phyloP scores from a whole-genome alignment of 371 early-diverging fungal genomes.

The Nematocida sp. region DNA sequence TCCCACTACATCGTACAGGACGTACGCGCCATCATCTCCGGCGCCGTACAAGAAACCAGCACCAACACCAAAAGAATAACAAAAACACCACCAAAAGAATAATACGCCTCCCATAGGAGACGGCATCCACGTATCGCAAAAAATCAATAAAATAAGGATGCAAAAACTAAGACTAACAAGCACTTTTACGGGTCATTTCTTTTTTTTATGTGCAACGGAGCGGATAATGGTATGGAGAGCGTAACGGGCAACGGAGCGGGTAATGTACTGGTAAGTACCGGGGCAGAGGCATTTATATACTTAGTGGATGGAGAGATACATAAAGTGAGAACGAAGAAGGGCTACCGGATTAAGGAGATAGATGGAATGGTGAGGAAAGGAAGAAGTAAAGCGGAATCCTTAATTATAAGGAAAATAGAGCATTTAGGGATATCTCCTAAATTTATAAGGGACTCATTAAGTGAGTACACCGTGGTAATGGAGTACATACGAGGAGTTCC shows the following conservation, averaged over 20 bases:
- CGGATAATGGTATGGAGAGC: too few relatives aligned
- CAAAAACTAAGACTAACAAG: too few relatives aligned
- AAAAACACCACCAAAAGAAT: too few relatives aligned
- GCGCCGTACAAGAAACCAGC: neutral
- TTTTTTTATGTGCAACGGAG: too few relatives aligned
- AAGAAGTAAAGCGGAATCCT: conserved; percentile 59
- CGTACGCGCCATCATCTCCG: neutral
- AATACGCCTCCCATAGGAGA: neutral
- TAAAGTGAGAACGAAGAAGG: conserved; percentile 60
- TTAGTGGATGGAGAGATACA: conserved; percentile 30
- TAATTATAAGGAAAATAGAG: conserved; percentile 55
- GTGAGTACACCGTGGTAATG: conserved; percentile 58
- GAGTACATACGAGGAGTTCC: conserved; percentile 58
- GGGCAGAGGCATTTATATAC: conserved; percentile 65
- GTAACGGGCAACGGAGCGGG: neutral
- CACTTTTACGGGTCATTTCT: too few relatives aligned
- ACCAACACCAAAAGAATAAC: neutral
- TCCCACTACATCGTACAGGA: neutral
- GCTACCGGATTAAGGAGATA: conserved; percentile 61
- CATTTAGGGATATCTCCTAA: conserved; percentile 25
- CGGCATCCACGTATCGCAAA: neutral
- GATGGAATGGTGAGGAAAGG: conserved; percentile 57
- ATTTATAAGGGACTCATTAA: neutral
- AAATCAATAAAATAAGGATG: neutral
- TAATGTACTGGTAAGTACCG: conserved; percentile 11